A percentile compares a stretch with the other conserved stretches of the same genome.
Evolutionary conservation across 1,284 basidiomycete species (phyloP).

Genomic region (Cystobasidium slooffiae): DNA sequence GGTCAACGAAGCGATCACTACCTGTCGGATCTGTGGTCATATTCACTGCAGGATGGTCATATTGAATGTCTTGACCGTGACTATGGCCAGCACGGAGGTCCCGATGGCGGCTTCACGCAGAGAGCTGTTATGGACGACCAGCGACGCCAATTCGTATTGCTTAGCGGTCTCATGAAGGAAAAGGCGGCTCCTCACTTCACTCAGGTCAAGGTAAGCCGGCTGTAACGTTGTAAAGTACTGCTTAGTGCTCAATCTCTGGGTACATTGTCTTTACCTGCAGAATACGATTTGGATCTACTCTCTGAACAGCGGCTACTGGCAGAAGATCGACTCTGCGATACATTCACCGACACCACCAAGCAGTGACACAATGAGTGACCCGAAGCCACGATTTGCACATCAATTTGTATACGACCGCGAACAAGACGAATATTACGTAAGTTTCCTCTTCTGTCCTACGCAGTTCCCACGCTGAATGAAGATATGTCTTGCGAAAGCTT

Average conservation of each 20-base stretch:
- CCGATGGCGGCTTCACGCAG: constrained; percentile 56
- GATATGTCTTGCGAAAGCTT: constrained; percentile 40
- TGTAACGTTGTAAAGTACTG: too few relatives aligned
- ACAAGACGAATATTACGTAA: constrained; percentile 53
- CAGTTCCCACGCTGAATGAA: neutral
- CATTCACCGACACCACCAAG: neutral
- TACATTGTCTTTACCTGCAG: neutral
- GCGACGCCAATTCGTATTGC: constrained; percentile 54
- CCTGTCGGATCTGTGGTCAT: constrained; percentile 56
- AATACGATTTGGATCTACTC: constrained; percentile 45
- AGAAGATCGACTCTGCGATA: constrained; percentile 40
- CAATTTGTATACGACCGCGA: constrained; percentile 56
- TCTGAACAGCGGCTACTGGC: constrained; percentile 41
- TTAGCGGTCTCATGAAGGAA: constrained; percentile 52
- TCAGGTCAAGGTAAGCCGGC: constrained; percentile 32
- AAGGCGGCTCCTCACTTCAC: constrained; percentile 33
- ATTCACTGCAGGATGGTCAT: constrained; percentile 51
- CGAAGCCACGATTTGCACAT: constrained; percentile 47
- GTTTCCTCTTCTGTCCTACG: neutral
- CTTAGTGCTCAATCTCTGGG: neutral
- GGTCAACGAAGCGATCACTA: constrained; percentile 56
- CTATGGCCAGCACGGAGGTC: constrained; percentile 49
- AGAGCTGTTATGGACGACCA: constrained; percentile 54
- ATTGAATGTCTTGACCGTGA: constrained; percentile 50
- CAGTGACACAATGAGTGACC: constrained; percentile 7